phyloP scores from a whole-genome alignment of 2,329 filamentous ascomycete genomes.

The Coleophoma crateriformis region DNA sequence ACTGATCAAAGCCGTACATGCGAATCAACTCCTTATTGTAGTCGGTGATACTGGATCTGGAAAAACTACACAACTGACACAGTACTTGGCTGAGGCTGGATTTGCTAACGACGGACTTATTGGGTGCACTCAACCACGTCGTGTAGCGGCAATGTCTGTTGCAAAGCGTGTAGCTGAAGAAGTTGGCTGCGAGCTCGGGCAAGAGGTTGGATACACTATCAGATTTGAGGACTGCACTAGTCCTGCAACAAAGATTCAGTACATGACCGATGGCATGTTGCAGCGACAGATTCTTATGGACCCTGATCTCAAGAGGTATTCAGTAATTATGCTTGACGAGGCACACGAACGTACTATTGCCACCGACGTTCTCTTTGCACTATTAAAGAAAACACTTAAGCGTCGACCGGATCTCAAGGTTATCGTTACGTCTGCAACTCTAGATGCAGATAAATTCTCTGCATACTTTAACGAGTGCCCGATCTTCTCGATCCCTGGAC shows the following conservation, averaged over 20 bases:
- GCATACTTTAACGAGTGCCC: constrained; percentile 94
- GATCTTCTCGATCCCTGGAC: constrained; percentile 92
- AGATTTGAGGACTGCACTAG: constrained; percentile 94
- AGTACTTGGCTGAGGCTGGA: constrained; percentile 89
- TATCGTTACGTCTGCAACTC: constrained; percentile 92
- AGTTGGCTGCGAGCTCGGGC: constrained; percentile 83
- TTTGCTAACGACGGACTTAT: constrained; percentile 86
- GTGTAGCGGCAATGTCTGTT: constrained; percentile 96
- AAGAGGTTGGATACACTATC: constrained; percentile 95
- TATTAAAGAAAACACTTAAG: constrained; percentile 90
- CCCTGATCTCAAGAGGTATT: constrained; percentile 82
- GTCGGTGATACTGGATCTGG: constrained; percentile 96
- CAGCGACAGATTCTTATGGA: constrained; percentile 92
- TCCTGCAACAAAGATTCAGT: constrained; percentile 89
- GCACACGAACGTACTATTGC: constrained; percentile 96
- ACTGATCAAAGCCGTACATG: constrained; percentile 77
- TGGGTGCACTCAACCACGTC: constrained; percentile 92
- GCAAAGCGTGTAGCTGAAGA: constrained; percentile 96
- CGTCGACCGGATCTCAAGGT: constrained; percentile 82
- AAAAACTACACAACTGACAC: constrained; percentile 94
- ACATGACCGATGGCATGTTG: constrained; percentile 99
- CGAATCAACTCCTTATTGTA: constrained; percentile 90
- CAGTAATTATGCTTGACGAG: constrained; percentile 96
- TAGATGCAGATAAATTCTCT: constrained; percentile 97
- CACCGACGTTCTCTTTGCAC: constrained; percentile 89